These are phyloP conservation scores for Sparassis latifolia DNA, from an alignment of 1,284 basidiomycete species.

Conservation along the genomic window DNA sequence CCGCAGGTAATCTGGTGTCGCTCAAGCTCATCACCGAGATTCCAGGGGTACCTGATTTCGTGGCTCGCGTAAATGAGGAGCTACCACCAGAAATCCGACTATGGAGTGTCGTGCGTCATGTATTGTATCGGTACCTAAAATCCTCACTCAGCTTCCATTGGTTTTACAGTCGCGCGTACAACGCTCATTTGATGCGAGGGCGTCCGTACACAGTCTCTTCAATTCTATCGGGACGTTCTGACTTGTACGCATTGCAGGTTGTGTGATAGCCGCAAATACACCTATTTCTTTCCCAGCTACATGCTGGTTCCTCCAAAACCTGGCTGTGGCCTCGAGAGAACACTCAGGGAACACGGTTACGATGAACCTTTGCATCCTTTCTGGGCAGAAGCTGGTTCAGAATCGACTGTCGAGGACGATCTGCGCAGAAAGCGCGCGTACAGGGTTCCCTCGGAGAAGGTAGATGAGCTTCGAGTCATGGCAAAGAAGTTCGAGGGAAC, in stretches of 20 bases:
- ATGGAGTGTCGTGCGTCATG: slow-evolving; percentile 72
- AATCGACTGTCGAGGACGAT: slow-evolving; percentile 45
- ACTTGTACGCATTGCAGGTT: slow-evolving; percentile 36
- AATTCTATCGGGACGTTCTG: neutral
- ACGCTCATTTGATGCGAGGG: slow-evolving; percentile 89
- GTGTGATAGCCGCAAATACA: slow-evolving; percentile 94
- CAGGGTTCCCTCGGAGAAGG: slow-evolving; percentile 49
- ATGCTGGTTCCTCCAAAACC: slow-evolving; percentile 90
- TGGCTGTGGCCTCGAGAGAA: slow-evolving; percentile 52
- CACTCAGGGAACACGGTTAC: slow-evolving; percentile 28
- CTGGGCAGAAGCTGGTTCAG: slow-evolving; percentile 36
- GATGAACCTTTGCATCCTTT: slow-evolving; percentile 31
- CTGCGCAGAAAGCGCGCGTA: slow-evolving; percentile 60
- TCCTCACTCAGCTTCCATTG: neutral
- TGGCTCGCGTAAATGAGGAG: slow-evolving; percentile 78
- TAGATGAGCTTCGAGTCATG: slow-evolving; percentile 51
- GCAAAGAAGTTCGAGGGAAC: slow-evolving; percentile 71
- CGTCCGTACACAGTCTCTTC: slow-evolving; percentile 41
- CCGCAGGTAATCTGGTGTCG: slow-evolving; percentile 90
- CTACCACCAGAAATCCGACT: slow-evolving; percentile 89
- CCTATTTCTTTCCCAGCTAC: slow-evolving; percentile 95
- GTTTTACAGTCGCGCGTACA: slow-evolving; percentile 61
- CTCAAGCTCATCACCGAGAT: slow-evolving; percentile 83
- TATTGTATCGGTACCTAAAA: neutral
- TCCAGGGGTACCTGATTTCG: slow-evolving; percentile 67